Evolutionary conservation across 2,329 filamentous ascomycete species (phyloP), one percentile per base, ranked within the genome.

Genomic region (Fragosphaeria purpurea): DNA sequence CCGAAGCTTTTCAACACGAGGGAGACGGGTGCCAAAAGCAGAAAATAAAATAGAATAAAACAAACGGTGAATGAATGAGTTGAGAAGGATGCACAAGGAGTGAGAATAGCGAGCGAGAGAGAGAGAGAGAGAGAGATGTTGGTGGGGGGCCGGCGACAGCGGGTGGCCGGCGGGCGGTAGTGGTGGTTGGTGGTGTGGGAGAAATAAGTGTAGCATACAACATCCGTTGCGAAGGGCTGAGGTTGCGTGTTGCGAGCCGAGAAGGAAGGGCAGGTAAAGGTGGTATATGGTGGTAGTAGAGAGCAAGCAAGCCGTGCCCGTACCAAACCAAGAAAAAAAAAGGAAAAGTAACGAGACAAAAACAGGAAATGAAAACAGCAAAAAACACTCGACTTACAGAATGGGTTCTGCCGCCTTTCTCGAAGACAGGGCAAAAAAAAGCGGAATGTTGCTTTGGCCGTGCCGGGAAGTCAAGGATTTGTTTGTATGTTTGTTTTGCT

Each of bases 1-100:
- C 12, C 37, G 42, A 35, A 34, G 30, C 42, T 41, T 45, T 48
- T 50, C 35, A 50, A 44, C 22, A 22, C 22, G 22, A 22, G 2
- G 22, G 42, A 50, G 34, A 10, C 33, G 47, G 11, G 30, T 6
- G 35, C 12, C 11, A 44, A 12, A 44, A 31, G 13, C 6, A 6
- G 12, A 6, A 35, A 11, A 37, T 22, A 22, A 22, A 22, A 22
- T 22, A 22, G 22, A 22, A 22, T 22, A 22, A 22, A 22, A 22
- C 22, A 43, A 10, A 43, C 40, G 46, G 46, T 48, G 46, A 42
- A 48, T 22, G 22, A 22, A 22, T 37, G 35, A 11, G 35, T 7
- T 7, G 35, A 43, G 47, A n/a, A 44, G 47, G 41, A 49, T 41
- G 47, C 47, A 49, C 47, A 35, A 44, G 35, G 35, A 49, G 35